Conservation (phyloP, 1,139 yeast genomes). For the Hansenula lynferdii region DNA sequence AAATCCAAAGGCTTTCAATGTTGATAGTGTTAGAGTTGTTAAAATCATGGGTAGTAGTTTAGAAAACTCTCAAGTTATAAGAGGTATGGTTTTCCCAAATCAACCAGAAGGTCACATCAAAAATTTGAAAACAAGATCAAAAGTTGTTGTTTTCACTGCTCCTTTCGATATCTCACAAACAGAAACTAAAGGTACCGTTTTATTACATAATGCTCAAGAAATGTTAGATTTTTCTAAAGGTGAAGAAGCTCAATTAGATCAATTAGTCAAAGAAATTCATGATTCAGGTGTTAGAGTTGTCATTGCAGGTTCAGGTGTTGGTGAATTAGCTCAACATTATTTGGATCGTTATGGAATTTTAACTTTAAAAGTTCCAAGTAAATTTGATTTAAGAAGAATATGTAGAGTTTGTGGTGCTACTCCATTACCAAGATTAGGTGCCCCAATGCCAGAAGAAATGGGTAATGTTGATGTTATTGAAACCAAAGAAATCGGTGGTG, state of each 20-base stretch:
- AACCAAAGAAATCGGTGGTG: slow-evolving; percentile 95
- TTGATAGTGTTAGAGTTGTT: slow-evolving; percentile 91
- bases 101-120: slow-evolving; percentile 92
- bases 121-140: slow-evolving; percentile 54
- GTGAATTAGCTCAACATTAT: slow-evolving; percentile 91
- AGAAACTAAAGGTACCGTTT: slow-evolving; percentile 95
- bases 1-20: slow-evolving; percentile 56
- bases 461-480: slow-evolving; percentile 86
- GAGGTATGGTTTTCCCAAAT: slow-evolving; percentile 97
- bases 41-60: slow-evolving; percentile 93
- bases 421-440: slow-evolving; percentile 91
- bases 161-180: slow-evolving; percentile 94
- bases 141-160: slow-evolving; percentile 90
- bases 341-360: slow-evolving; percentile 81
- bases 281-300: slow-evolving; percentile 86
- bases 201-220: slow-evolving; percentile 92
- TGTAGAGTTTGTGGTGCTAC: slow-evolving; percentile 98
- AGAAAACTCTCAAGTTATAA: slow-evolving; percentile 69
- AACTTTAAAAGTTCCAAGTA: slow-evolving; percentile 86
- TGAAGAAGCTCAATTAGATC: slow-evolving; percentile 91
- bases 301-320: slow-evolving; percentile 89
- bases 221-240: slow-evolving; percentile 96
- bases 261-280: slow-evolving; percentile 74
- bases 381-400: slow-evolving; percentile 88
- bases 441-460: slow-evolving; percentile 93